Evolutionary conservation across 2,329 filamentous ascomycete species (phyloP).

Genomic region (Ophiostoma australiae): DNA sequence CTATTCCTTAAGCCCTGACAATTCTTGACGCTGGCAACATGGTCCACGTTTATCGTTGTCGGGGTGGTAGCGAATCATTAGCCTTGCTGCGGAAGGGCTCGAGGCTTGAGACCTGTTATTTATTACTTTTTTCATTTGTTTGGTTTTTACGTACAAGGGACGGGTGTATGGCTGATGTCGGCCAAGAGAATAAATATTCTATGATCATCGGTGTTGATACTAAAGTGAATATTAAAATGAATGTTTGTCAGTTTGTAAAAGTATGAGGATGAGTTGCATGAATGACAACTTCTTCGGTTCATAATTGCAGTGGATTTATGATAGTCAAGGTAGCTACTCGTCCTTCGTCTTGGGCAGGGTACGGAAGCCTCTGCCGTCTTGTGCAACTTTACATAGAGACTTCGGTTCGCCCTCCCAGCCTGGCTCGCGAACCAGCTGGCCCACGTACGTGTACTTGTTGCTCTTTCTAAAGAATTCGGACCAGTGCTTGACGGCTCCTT

Average conservation of each 20-base stretch:
- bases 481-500: constrained; percentile 72
- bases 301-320: background rate
- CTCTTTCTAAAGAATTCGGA: constrained; percentile 73
- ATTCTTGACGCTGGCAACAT: background rate
- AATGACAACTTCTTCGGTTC: no score
- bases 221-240: background rate
- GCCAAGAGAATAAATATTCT: constrained; percentile 9
- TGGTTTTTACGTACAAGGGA: constrained; percentile 12
- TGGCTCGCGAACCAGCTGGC: constrained; percentile 60
- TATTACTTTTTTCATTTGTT: constrained; percentile 4
- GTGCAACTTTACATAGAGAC: constrained; percentile 63
- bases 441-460: constrained; percentile 76
- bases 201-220: background rate
- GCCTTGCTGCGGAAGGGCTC: background rate
- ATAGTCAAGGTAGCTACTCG: background rate
- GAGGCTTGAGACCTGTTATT: background rate
- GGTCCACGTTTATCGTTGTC: background rate
- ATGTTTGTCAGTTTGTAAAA: background rate
- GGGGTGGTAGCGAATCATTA: constrained; percentile 4
- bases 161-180: constrained; percentile 2
- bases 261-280: no score
- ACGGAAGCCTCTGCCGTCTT: constrained; percentile 52
- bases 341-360: constrained; percentile 50
- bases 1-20: constrained; percentile 19
- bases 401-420: constrained; percentile 50